These are phyloP conservation scores for Microglena sp. DNA, from an alignment of 139 green algal species.

Conservation along the genomic window DNA sequence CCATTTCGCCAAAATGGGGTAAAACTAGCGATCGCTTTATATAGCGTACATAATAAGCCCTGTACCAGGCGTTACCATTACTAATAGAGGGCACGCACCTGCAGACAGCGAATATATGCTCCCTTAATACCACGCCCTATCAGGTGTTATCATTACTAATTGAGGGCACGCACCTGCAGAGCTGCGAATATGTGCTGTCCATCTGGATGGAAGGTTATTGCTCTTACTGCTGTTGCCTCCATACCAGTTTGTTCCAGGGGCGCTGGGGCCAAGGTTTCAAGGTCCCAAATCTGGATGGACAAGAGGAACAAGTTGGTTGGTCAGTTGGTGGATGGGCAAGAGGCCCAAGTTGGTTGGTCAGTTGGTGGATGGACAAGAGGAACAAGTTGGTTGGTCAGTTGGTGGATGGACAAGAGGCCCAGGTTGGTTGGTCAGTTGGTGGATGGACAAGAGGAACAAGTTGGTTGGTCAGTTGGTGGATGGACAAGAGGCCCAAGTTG, in stretches of 20 bases:
- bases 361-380: not conserved
- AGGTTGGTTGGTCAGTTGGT: too few species aligned
- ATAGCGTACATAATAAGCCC: too few species aligned
- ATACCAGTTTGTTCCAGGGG: slow-evolving; percentile 46
- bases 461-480: too few species aligned
- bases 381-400: not conserved
- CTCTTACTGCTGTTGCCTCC: slow-evolving; percentile 47
- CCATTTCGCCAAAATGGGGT: too few species aligned
- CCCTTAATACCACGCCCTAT: not conserved
- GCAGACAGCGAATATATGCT: slow-evolving; percentile 14
- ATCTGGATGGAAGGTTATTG: slow-evolving; percentile 58
- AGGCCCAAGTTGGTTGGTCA: not conserved
- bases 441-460: too few species aligned
- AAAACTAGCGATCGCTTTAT: too few species aligned
- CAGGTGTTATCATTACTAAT: not conserved
- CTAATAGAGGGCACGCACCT: slow-evolving; percentile 4
- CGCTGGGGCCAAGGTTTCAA: slow-evolving; percentile 55
- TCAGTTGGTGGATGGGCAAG: not conserved
- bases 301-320: not conserved
- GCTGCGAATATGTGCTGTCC: slow-evolving; percentile 54
- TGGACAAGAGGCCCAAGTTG: too few species aligned
- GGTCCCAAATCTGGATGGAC: slow-evolving; percentile 57
- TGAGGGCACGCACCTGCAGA: slow-evolving; percentile 12
- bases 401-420: not conserved
- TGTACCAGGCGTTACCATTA: not conserved